Evolutionary conservation across 2,329 filamentous ascomycete genomes (phyloP).

Genomic region (Rhynchosporium secalis): DNA sequence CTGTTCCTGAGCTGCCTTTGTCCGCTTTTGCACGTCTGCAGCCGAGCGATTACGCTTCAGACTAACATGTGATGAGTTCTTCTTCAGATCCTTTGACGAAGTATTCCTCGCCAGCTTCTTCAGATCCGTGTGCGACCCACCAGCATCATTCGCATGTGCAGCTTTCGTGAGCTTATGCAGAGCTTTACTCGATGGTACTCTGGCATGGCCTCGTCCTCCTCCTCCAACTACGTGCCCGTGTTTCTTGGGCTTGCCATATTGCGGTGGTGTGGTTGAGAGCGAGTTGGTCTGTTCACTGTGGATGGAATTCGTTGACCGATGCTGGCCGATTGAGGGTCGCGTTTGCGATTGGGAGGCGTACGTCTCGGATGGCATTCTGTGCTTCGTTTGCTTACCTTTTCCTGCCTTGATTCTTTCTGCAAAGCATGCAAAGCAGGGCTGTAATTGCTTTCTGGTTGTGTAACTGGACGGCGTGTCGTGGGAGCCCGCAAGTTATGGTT

Average conservation of each 20-base stretch:
- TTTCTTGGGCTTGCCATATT: conserved; percentile 34
- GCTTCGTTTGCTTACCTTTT: conserved; percentile 23
- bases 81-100: conserved; percentile 44
- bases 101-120: conserved; percentile 34
- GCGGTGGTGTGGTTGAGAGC: conserved; percentile 33
- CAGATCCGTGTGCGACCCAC: conserved; percentile 34
- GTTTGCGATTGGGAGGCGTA: conserved; percentile 27
- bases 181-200: conserved; percentile 37
- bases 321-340: conserved; percentile 26
- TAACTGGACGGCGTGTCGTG: conserved; percentile 9
- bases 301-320: conserved; percentile 33
- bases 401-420: conserved; percentile 28
- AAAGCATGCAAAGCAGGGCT: conserved; percentile 5
- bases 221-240: conserved; percentile 38
- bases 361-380: conserved; percentile 34
- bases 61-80: conserved; percentile 55
- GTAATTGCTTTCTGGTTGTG: conserved; percentile 12
- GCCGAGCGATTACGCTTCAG: conserved; percentile 63
- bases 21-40: conserved; percentile 53
- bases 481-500: background rate
- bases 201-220: conserved; percentile 31
- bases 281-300: conserved; percentile 30
- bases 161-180: conserved; percentile 36
- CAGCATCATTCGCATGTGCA: conserved; percentile 28
- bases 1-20: conserved; percentile 51